phyloP scores from a whole-genome alignment of 164 flowering plant genomes.

The Saururus chinensis region DNA sequence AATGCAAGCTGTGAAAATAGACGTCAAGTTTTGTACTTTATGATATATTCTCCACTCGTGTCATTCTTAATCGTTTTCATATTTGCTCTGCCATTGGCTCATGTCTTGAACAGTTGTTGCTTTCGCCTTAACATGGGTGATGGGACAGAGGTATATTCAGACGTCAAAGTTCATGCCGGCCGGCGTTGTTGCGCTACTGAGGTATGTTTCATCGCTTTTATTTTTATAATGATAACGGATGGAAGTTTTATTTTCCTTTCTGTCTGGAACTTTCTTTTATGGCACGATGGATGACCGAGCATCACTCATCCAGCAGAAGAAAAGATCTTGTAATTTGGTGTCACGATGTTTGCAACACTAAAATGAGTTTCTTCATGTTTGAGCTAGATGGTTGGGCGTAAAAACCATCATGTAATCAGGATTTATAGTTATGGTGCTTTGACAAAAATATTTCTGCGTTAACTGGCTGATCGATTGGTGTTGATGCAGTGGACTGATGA shows the following conservation, averaged over 20 bases:
- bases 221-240: background rate
- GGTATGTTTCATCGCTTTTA: slow-evolving; percentile 31
- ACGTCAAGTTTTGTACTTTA: background rate
- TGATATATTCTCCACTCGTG: background rate
- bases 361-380: background rate
- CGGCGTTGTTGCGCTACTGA: slow-evolving; percentile 78
- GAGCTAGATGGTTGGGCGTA: too few species aligned
- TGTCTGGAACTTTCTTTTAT: too few species aligned
- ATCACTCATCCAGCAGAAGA: too few species aligned
- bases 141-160: slow-evolving; percentile 82
- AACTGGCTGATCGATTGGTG: background rate
- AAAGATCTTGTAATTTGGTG: background rate
- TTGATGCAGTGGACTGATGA: slow-evolving; percentile 25
- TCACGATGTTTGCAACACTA: background rate
- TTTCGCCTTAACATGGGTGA: slow-evolving; percentile 48
- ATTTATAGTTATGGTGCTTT: background rate
- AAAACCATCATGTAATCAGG: background rate
- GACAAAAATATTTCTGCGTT: background rate
- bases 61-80: background rate
- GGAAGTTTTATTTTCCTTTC: too few species aligned
- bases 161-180: slow-evolving; percentile 97
- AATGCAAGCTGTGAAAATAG: background rate
- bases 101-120: slow-evolving; percentile 53
- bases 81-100: background rate
- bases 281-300: too few species aligned